These are phyloP conservation scores for Nemania abortiva DNA, from an alignment of 2,329 filamentous ascomycete species.

Conservation along the genomic window DNA sequence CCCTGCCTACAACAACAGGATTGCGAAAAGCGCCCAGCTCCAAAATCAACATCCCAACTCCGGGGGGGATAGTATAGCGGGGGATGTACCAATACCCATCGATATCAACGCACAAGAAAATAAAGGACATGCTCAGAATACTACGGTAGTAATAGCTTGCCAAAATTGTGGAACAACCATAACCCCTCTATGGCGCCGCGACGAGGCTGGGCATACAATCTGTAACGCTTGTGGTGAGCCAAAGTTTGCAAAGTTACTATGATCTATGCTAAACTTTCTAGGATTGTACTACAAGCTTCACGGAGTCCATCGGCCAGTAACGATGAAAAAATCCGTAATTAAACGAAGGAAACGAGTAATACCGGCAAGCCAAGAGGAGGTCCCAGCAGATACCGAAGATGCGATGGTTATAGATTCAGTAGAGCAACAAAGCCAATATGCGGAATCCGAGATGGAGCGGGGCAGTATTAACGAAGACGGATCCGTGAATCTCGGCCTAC, in stretches of 20 bases:
- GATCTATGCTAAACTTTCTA: constrained; percentile 56
- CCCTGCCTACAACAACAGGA: constrained; percentile 95
- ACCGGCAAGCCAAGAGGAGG: constrained; percentile 71
- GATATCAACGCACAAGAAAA: constrained; percentile 62
- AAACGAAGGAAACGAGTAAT: constrained; percentile 96
- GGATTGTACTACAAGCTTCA: constrained; percentile 97
- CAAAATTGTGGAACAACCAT: constrained; percentile 98
- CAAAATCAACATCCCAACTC: constrained; percentile 57
- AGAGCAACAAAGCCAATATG: constrained; percentile 56
- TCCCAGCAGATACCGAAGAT: constrained; percentile 55
- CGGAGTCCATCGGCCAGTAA: constrained; percentile 89
- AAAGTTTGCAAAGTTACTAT: constrained; percentile 41
- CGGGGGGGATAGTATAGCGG: constrained; percentile 44
- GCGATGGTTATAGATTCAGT: constrained; percentile 62
- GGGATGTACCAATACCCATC: constrained; percentile 58
- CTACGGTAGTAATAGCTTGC: constrained; percentile 85
- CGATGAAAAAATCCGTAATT: constrained; percentile 99
- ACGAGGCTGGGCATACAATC: constrained; percentile 95
- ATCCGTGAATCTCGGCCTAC: constrained; percentile 72
- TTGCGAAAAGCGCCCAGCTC: constrained; percentile 86
- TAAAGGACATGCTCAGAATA: constrained; percentile 57
- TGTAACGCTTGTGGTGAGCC: constrained; percentile 95
- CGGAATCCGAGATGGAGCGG: constrained; percentile 59
- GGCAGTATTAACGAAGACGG: constrained; percentile 73
- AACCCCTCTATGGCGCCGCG: constrained; percentile 93